A percentile compares a stretch with the other conserved stretches of the same genome.
These are phyloP conservation scores for Hypoxylon rickii DNA, from an alignment of 495 filamentous ascomycete species.

Conservation along the genomic window DNA sequence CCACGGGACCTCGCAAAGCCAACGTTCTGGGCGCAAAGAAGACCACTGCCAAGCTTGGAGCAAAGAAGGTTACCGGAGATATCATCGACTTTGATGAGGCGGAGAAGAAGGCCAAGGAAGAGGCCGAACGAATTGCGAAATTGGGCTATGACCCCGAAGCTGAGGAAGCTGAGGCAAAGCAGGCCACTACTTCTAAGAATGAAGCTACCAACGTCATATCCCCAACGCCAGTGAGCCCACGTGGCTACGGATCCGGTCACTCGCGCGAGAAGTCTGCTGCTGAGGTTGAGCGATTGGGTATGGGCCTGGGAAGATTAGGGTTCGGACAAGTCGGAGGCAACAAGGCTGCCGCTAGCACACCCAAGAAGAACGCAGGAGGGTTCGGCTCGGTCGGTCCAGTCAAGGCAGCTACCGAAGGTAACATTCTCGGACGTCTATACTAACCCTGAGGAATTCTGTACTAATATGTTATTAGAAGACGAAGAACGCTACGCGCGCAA, in stretches of 20 bases:
- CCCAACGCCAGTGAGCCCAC: conserved; percentile 76
- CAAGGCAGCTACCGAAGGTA: conserved; percentile 73
- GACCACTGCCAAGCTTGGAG: conserved; percentile 74
- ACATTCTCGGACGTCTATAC: conserved; percentile 20
- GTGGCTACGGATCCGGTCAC: conserved; percentile 63
- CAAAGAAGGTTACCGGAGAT: conserved; percentile 82
- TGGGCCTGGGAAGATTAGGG: conserved; percentile 85
- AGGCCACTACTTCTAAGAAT: conserved; percentile 49
- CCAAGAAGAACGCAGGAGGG: conserved; percentile 74
- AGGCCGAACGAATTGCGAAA: conserved; percentile 94
- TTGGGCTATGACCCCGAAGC: conserved; percentile 97
- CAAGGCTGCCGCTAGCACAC: conserved; percentile 61
- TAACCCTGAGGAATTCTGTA: neutral
- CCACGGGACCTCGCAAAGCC: conserved; percentile 70
- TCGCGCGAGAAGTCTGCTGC: conserved; percentile 62
- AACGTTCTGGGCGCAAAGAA: conserved; percentile 92
- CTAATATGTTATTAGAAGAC: conserved; percentile 59
- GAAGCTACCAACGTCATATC: conserved; percentile 64
- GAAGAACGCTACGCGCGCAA: conserved; percentile 71
- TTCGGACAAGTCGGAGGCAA: conserved; percentile 83
- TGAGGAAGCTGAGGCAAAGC: conserved; percentile 68
- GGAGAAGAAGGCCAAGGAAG: conserved; percentile 94
- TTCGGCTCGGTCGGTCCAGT: conserved; percentile 84
- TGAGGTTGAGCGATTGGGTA: conserved; percentile 87
- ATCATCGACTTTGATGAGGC: conserved; percentile 94